Base-by-base conservation (phyloP, 208 protist species). In the Wallacemonas collosoma region DNA sequence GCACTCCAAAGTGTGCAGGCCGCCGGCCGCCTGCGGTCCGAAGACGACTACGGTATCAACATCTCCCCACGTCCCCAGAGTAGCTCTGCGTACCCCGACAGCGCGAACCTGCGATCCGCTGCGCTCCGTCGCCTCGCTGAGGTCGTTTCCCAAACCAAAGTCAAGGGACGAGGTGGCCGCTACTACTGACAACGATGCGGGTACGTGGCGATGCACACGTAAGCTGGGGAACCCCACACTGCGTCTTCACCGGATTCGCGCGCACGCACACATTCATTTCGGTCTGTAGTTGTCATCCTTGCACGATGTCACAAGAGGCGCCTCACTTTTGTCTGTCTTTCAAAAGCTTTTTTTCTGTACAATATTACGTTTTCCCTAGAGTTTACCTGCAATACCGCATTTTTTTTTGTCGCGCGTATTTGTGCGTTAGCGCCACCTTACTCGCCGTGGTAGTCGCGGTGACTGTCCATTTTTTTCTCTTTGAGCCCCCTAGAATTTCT, bases 101-200 rank as follows among this genome's bases (percentile, higher is more conserved):
- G 43, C 17, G 68, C 55, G 0, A 87, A 83, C 36, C 40, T 81
- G 71, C 75, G 80, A 38, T 68, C 81, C 0, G 68, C 75, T 1
- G 81, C 86, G 40, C 62, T 89, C 55, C 79, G 77, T 1, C 80
- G 85, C 15, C 68, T 92, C 14, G 81, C 87, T 15, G 85, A 94
- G 45, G 81, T 94, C 1, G 83, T 92, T 5, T 83, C 89, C 14
- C 72, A 79, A 57, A 91, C 89, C 51, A 86, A 85, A 38, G 77
- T 91, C 47, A 71, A 72, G 35, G 53, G 67, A 15, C 61, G n/a
- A 14, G 50, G 72, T 3, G 69, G 69, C 4, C 60, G 60, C 4
- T 65, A 65, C 60, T 65, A 65, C 40, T 65, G 60, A 65, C 9
- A 57, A 26, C 26, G 26, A 26, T 26, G 26, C 26, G 26, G 26